Conservation (phyloP, 2,329 filamentous ascomycete species). For the Aureobasidium sp. region DNA sequence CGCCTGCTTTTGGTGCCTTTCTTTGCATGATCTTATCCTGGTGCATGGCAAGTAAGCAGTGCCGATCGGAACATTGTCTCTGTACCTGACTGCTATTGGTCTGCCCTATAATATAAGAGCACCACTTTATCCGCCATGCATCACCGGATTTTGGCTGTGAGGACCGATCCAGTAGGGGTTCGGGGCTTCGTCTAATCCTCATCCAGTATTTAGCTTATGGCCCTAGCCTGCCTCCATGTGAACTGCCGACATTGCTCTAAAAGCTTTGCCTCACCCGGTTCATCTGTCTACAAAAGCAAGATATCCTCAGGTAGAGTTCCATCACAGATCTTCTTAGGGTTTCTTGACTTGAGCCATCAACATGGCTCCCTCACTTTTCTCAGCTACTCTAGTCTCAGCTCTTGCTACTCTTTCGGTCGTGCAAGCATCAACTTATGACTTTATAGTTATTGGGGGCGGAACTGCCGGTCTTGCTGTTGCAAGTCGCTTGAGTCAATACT, state of each 20-base stretch:
- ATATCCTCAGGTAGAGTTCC: neutral
- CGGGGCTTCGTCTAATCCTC: neutral
- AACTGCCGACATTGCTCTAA: neutral
- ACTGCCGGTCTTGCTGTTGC: constrained; percentile 27
- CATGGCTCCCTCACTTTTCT: neutral
- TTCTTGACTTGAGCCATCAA: neutral
- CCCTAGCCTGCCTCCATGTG: neutral
- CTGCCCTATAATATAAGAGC: too few species aligned
- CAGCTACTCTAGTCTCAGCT: neutral
- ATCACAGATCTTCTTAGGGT: neutral
- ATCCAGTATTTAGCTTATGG: neutral
- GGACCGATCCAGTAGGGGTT: neutral
- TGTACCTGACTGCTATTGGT: neutral
- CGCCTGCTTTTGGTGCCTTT: too few species aligned
- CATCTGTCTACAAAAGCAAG: neutral
- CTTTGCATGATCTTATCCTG: neutral
- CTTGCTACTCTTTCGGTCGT: neutral
- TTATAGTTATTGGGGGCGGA: constrained; percentile 25
- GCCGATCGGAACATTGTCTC: neutral
- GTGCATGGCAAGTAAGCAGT: neutral
- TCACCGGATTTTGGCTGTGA: neutral
- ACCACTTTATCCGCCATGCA: neutral
- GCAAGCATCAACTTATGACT: constrained; percentile 18
- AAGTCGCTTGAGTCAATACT: constrained; percentile 24
- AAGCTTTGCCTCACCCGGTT: neutral